Percentiles rank a stretch among this genome's conserved stretches.
These are phyloP conservation scores for Echium plantagineum DNA, from an alignment of 257 asterid species.

Conservation along the genomic window DNA sequence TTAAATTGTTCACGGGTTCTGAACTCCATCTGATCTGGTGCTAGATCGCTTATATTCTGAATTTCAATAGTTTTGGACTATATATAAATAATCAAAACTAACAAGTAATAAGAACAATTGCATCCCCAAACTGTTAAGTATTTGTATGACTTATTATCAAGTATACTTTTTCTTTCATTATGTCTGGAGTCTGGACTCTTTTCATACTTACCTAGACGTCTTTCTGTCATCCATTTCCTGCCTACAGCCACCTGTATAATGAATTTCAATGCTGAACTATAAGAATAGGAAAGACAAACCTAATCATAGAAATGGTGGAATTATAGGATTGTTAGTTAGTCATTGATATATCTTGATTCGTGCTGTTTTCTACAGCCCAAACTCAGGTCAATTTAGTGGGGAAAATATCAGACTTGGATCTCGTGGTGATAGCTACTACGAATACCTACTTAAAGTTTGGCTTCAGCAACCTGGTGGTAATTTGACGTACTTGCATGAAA, in stretches of 20 bases:
- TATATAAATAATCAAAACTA: too few species aligned
- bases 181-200: not conserved
- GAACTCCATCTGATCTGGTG: not conserved
- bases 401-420: conserved; percentile 94
- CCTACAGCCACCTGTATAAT: not conserved
- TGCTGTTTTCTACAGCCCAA: conserved; percentile 55
- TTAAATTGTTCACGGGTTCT: not conserved
- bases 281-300: not conserved
- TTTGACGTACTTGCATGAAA: conserved; percentile 59
- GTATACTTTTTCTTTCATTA: not conserved
- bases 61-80: not conserved
- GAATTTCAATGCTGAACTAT: not conserved
- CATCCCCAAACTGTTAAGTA: too few species aligned
- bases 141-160: too few species aligned
- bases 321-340: not conserved
- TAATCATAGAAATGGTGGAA: not conserved
- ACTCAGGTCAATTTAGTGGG: conserved; percentile 74
- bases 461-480: conserved; percentile 67
- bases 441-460: conserved; percentile 89
- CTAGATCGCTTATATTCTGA: not conserved
- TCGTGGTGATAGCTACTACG: conserved; percentile 96
- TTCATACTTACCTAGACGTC: not conserved
- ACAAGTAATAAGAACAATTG: not conserved
- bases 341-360: conserved; percentile 5
- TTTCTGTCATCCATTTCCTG: not conserved